These are phyloP conservation scores for Liquidambar formosana DNA, from an alignment of 164 flowering plant genomes.

Conservation along the genomic window DNA sequence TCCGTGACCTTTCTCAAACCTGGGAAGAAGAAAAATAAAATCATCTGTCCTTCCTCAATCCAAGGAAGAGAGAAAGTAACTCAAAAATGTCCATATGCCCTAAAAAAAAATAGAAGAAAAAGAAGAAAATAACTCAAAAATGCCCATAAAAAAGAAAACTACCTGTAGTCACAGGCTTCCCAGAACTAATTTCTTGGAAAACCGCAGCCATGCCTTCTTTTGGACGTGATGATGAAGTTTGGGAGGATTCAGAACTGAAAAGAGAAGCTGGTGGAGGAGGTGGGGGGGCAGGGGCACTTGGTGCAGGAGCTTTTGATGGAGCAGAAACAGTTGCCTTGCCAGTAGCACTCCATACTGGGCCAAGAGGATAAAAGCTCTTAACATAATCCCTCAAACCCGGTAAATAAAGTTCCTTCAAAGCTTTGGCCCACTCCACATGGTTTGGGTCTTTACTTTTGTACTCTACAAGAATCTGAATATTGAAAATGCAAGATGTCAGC, in stretches of 20 bases:
- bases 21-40: conserved; percentile 18
- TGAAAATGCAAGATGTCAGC: conserved; percentile 11
- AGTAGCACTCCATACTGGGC: conserved; percentile 84
- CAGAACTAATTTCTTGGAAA: conserved; percentile 82
- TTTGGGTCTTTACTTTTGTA: conserved; percentile 81
- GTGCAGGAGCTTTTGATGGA: conserved; percentile 58
- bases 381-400: conserved; percentile 95
- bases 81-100: neutral
- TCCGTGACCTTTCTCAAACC: conserved; percentile 70
- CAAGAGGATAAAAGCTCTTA: conserved; percentile 77
- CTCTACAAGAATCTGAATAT: conserved; percentile 79
- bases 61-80: conserved; percentile 10
- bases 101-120: neutral
- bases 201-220: conserved; percentile 95
- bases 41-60: conserved; percentile 38
- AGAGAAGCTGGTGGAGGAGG: conserved; percentile 83
- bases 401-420: conserved; percentile 86
- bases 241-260: conserved; percentile 60
- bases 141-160: neutral
- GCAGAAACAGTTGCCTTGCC: conserved; percentile 47
- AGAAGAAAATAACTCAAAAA: conserved; percentile 7
- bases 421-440: conserved; percentile 98
- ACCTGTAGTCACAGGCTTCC: conserved; percentile 81
- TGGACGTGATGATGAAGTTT: conserved; percentile 61
- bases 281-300: conserved; percentile 79